Evolutionary conservation across 2,329 filamentous ascomycete species (phyloP).

Genomic region (Bisporella sp.): DNA sequence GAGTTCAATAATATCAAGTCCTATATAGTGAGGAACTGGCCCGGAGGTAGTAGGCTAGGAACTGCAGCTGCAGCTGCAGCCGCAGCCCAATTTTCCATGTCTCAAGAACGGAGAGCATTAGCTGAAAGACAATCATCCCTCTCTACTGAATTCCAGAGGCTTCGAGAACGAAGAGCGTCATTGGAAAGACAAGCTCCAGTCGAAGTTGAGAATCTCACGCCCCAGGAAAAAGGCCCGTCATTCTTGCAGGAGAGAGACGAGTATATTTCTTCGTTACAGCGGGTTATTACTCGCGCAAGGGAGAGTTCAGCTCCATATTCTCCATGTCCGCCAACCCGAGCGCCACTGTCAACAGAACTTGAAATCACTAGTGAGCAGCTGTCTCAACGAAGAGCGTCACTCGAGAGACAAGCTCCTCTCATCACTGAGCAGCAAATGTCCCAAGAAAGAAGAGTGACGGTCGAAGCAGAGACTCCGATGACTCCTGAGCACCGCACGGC

Average conservation of each 20-base stretch:
- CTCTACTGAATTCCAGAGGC: too few relatives aligned
- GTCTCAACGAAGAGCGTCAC: background rate
- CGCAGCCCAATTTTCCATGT: background rate
- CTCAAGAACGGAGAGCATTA: background rate
- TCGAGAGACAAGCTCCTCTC: background rate
- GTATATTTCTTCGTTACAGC: background rate
- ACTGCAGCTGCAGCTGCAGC: too few relatives aligned
- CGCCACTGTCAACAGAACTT: background rate
- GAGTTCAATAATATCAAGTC: background rate
- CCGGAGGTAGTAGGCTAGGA: background rate
- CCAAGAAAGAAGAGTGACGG: background rate
- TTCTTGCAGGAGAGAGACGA: background rate
- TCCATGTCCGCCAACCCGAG: background rate
- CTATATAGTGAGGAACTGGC: background rate
- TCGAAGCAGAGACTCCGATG: background rate
- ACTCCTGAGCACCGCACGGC: background rate
- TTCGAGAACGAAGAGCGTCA: background rate
- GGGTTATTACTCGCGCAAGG: conserved; percentile 2
- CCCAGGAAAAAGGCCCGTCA: background rate
- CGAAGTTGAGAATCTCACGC: background rate
- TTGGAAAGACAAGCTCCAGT: too few relatives aligned
- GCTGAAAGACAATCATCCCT: too few relatives aligned
- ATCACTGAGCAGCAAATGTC: background rate
- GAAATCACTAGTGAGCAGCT: background rate
- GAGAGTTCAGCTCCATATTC: conserved; percentile 1